Percentiles rank a stretch among this genome's conserved stretches.
phyloP scores from a whole-genome alignment of 495 filamentous ascomycete genomes.

The Penicillium bialowiezense region DNA sequence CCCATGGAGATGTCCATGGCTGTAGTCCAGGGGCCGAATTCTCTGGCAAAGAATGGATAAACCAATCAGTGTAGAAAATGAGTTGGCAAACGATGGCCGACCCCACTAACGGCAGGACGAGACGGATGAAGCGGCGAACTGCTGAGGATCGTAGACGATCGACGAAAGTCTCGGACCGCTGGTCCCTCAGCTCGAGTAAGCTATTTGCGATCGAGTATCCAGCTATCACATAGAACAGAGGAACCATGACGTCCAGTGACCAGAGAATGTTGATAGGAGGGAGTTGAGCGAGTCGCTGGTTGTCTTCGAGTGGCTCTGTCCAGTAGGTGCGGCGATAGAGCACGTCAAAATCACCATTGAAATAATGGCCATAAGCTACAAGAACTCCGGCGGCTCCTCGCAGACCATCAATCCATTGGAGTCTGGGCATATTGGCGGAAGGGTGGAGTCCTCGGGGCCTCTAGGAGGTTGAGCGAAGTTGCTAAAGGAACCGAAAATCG shows the following conservation, averaged over 20 bases:
- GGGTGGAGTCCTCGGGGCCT: not conserved
- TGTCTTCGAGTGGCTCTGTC: conserved; percentile 31
- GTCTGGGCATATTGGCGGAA: conserved; percentile 13
- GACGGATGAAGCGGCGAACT: conserved; percentile 52
- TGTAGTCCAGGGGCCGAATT: not conserved
- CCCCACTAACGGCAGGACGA: conserved; percentile 53
- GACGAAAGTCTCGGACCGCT: not conserved
- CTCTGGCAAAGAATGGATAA: not conserved
- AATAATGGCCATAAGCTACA: conserved; percentile 20
- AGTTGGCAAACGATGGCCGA: conserved; percentile 25
- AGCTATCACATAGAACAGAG: conserved; percentile 64
- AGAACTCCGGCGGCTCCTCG: conserved; percentile 26
- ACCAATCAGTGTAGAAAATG: no score
- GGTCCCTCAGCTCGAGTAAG: conserved; percentile 20
- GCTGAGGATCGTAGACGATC: conserved; percentile 37
- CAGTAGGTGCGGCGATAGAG: conserved; percentile 18
- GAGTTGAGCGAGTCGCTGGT: conserved; percentile 51
- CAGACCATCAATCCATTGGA: conserved; percentile 28
- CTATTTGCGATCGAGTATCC: no score
- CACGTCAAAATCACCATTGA: no score
- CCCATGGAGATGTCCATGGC: conserved; percentile 20
- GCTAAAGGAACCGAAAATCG: no score
- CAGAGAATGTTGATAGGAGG: conserved; percentile 56
- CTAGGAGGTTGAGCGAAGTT: not conserved
- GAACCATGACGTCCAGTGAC: conserved; percentile 57